Evolutionary conservation across 2,329 filamentous ascomycete genomes (phyloP), one percentile per base, ranked within the genome.

Genomic region (Aspergillus sp.): DNA sequence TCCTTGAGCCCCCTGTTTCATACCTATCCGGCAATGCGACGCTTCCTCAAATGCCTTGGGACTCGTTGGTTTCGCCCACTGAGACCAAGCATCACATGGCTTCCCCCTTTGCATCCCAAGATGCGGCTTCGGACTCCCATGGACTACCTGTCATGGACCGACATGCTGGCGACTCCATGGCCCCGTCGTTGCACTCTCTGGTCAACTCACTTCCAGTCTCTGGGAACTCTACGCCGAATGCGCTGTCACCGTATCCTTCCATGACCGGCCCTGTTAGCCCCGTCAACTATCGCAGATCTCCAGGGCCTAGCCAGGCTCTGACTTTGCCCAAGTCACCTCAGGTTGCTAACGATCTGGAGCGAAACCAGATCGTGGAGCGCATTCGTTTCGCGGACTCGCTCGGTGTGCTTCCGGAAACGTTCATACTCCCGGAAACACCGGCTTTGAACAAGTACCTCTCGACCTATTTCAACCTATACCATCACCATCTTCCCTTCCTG

Each of bases 381-480:
- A 93, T 97, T 70, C 88, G 89, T 68, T 84, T 81, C 65, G 87
- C 86, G 64, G 93, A 98, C 73, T 87, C 83, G 64, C 90, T 96
- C 69, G 87, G 88, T 69, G 87, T 90, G 46, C 87, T 97, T 57
- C 87, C 92, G 15, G 91, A 96, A 56, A 92, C 90, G 57, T 97
- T 98, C 82, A 89, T 91, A 64, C 84, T 98, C 46, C 95, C 95
- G 6, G 88, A 84, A 64, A 83, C 92, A 37, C 83, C 86, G 37
- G 89, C 90, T 2, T 79, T 98, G 73, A 98, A 99, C 77, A 86
- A 92, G 62, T 96, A 96, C 75, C 80, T 99, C 62, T 90, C 92
- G 59, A 96, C 93, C 1, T 99, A 98, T 81, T 99, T 98, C 76
- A 92, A 90, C 72, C 81, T 97, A 68, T 99, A 98, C 77, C 95